A percentile compares a stretch with the other conserved stretches of the same genome.
phyloP scores from a whole-genome alignment of 2,329 filamentous ascomycete genomes.

The Cryphonectria radicalis region DNA sequence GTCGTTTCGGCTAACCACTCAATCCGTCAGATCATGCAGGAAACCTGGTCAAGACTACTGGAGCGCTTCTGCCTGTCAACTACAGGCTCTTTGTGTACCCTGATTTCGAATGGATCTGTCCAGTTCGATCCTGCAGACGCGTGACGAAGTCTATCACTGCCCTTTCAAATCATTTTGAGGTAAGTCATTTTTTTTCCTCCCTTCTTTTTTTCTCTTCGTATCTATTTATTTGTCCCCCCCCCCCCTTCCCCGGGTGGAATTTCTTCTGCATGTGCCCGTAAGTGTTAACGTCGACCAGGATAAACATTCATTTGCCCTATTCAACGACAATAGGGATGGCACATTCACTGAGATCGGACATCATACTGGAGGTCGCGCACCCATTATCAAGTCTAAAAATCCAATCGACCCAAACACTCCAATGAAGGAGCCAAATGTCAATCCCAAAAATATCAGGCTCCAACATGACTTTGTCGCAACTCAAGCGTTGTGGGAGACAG shows the following conservation, averaged over 20 bases:
- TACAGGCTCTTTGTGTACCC: neutral
- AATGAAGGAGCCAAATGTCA: neutral
- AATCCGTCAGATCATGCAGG: slow-evolving; percentile 4
- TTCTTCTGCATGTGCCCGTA: neutral
- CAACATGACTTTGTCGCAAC: neutral
- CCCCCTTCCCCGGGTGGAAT: neutral
- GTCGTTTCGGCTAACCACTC: neutral
- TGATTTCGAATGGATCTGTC: slow-evolving; percentile 22
- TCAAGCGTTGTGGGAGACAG: neutral
- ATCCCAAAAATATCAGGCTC: neutral
- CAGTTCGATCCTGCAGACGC: slow-evolving; percentile 7
- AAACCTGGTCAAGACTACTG: neutral
- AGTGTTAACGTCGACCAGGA: neutral
- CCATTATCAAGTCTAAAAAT: slow-evolving; percentile 14
- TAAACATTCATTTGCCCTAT: neutral
- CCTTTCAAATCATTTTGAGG: slow-evolving; percentile 14
- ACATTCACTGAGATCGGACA: slow-evolving; percentile 8
- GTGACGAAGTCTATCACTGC: neutral
- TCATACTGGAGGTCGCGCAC: neutral
- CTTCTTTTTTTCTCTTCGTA: too few species aligned
- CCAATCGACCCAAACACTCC: neutral
- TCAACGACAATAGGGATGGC: slow-evolving; percentile 26
- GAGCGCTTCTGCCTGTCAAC: slow-evolving; percentile 16
- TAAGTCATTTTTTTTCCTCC: neutral
- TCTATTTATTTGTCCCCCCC: neutral